phyloP scores from a whole-genome alignment of 352 stramenopile species.

The Globisporangium middletonii region DNA sequence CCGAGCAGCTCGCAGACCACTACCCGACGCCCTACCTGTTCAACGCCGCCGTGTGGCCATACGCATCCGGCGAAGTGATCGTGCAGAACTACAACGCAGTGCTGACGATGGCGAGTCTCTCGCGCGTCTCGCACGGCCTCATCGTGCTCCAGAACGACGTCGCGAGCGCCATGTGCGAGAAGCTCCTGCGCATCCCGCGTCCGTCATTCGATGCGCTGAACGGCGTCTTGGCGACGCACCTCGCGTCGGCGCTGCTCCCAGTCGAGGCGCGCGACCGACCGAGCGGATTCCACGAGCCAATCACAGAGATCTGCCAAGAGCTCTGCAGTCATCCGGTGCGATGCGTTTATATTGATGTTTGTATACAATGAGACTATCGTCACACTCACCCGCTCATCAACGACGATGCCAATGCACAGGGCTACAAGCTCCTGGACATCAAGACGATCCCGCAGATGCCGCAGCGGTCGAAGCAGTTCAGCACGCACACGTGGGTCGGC shows the following conservation, averaged over 20 bases:
- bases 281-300: constrained; percentile 16
- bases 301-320: constrained; percentile 33
- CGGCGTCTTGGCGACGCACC: constrained; percentile 47
- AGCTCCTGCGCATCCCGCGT: constrained; percentile 40
- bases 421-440: constrained; percentile 65
- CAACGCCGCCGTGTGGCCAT: constrained; percentile 83
- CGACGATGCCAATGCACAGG: constrained; percentile 17
- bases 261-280: constrained; percentile 10
- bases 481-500: constrained; percentile 64
- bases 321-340: constrained; percentile 57
- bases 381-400: not conserved
- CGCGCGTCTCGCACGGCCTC: constrained; percentile 48
- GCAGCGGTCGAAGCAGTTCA: constrained; percentile 61
- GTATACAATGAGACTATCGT: not conserved
- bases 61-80: constrained; percentile 78
- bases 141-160: constrained; percentile 73
- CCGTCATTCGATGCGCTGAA: constrained; percentile 67
- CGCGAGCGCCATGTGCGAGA: constrained; percentile 47
- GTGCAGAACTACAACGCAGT: constrained; percentile 90
- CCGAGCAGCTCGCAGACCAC: constrained; percentile 60
- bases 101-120: constrained; percentile 77
- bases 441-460: constrained; percentile 69
- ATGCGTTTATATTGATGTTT: not conserved
- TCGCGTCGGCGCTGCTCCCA: constrained; percentile 47
- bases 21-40: constrained; percentile 48